Evolutionary conservation across 345 rosid species (phyloP).

Genomic region (Schrenkiella parvula): DNA sequence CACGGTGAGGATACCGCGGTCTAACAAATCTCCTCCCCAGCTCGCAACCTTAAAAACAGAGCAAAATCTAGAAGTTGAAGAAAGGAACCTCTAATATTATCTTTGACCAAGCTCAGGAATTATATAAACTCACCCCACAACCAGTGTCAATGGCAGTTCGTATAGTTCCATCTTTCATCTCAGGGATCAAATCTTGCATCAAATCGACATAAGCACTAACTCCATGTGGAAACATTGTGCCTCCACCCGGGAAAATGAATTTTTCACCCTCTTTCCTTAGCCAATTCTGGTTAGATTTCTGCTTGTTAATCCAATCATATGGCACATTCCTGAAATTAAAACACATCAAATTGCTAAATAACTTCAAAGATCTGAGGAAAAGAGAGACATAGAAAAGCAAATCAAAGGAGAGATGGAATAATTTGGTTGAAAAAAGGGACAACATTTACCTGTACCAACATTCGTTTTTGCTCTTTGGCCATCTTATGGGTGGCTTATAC

Average conservation of each 20-base stretch:
- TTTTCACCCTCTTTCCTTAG: conserved; percentile 86
- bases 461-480: conserved; percentile 89
- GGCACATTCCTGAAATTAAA: conserved; percentile 83
- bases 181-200: conserved; percentile 95
- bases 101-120: not conserved
- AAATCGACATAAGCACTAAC: conserved; percentile 90
- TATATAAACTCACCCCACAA: conserved; percentile 68
- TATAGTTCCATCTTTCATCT: conserved; percentile 83
- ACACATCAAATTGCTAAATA: conserved; percentile 3
- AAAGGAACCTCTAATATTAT: not conserved
- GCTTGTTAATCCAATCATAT: conserved; percentile 94
- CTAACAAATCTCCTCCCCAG: conserved; percentile 98
- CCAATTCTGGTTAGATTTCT: conserved; percentile 98
- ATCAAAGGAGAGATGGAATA: not conserved
- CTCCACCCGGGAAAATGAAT: conserved; percentile 94
- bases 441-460: conserved; percentile 93
- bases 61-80: not conserved
- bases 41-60: conserved; percentile 77
- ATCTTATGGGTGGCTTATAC: conserved; percentile 80
- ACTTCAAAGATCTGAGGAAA: not conserved
- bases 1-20: conserved; percentile 80
- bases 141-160: conserved; percentile 98
- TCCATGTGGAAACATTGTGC: conserved; percentile 97
- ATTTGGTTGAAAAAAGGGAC: not conserved
- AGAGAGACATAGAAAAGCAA: conserved; percentile 1